Percentiles rank a stretch among this genome's conserved stretches.
These are phyloP conservation scores for Hymenotorrendiella dingleyae DNA, from an alignment of 2,329 filamentous ascomycete genomes.

Conservation along the genomic window DNA sequence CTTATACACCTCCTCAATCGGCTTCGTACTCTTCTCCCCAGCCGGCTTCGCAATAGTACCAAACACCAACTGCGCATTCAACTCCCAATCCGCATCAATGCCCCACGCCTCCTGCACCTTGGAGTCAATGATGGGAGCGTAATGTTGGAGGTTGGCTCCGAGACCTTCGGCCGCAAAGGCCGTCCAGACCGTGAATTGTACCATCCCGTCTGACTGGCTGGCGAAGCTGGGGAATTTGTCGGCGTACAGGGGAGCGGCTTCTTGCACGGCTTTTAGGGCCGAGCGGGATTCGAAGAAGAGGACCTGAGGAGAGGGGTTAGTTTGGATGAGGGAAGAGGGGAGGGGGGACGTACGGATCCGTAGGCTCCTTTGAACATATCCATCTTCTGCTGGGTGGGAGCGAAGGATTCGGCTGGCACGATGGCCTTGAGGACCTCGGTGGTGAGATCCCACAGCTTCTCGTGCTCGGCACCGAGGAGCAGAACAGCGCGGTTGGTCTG, in stretches of 20 bases:
- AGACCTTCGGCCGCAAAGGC: conserved; percentile 78
- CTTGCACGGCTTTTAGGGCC: conserved; percentile 59
- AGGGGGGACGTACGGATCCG: conserved; percentile 60
- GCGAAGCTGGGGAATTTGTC: conserved; percentile 77
- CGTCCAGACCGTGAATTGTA: conserved; percentile 75
- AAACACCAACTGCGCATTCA: conserved; percentile 82
- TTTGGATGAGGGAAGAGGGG: not conserved
- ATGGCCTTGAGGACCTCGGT: conserved; percentile 59
- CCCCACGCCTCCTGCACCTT: conserved; percentile 64
- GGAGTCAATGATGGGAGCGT: conserved; percentile 78
- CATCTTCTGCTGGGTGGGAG: conserved; percentile 19
- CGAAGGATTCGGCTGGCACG: conserved; percentile 46
- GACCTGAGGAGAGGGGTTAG: conserved; percentile 38
- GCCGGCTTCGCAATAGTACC: conserved; percentile 53
- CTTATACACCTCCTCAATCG: conserved; percentile 63
- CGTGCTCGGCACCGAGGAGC: conserved; percentile 75
- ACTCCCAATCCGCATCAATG: conserved; percentile 65
- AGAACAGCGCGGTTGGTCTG: conserved; percentile 76
- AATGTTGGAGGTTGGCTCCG: conserved; percentile 87
- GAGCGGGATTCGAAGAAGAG: conserved; percentile 82
- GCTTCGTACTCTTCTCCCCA: conserved; percentile 57
- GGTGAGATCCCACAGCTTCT: conserved; percentile 78
- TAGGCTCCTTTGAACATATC: conserved; percentile 63
- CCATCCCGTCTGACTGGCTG: conserved; percentile 72
- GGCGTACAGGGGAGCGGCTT: conserved; percentile 66